phyloP scores from a whole-genome alignment of 1,139 yeast species.

The Suhomyces chickasaworum region DNA sequence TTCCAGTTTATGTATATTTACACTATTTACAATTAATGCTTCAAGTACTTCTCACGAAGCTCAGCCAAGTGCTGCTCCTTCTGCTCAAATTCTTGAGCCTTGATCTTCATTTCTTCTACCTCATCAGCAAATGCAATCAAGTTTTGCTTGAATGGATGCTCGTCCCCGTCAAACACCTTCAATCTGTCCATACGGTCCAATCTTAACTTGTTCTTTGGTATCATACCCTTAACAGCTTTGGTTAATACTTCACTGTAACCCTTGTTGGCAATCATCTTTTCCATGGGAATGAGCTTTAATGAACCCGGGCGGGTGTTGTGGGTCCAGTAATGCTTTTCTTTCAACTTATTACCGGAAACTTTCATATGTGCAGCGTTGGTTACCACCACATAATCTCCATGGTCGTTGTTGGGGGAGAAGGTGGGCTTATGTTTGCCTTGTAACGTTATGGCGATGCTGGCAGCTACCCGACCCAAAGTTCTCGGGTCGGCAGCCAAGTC shows the following conservation, averaged over 20 bases:
- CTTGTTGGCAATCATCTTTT: conserved; percentile 69
- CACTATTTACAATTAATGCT: conserved; percentile 20
- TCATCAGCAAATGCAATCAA: conserved; percentile 87
- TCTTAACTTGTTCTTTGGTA: conserved; percentile 87
- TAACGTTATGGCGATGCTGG: conserved; percentile 80
- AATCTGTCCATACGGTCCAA: conserved; percentile 78
- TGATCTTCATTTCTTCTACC: conserved; percentile 51
- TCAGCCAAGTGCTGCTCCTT: conserved; percentile 36
- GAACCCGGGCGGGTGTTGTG: conserved; percentile 93
- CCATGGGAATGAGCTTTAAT: conserved; percentile 81
- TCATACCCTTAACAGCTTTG: conserved; percentile 93
- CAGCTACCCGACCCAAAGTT: conserved; percentile 89
- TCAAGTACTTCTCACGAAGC: conserved; percentile 41
- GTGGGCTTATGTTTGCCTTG: conserved; percentile 98
- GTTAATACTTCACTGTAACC: conserved; percentile 83
- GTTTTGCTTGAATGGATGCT: conserved; percentile 82
- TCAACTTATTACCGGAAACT: conserved; percentile 80
- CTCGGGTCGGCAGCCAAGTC: conserved; percentile 84
- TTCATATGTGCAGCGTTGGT: conserved; percentile 84
- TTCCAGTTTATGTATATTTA: background rate
- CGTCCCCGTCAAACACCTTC: conserved; percentile 84
- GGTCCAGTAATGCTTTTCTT: conserved; percentile 85
- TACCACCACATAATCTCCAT: conserved; percentile 96
- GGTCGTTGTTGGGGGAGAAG: conserved; percentile 70
- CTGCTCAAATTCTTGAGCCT: conserved; percentile 41